phyloP scores from a whole-genome alignment of 306 rosid species.

The Corylus avellana region DNA sequence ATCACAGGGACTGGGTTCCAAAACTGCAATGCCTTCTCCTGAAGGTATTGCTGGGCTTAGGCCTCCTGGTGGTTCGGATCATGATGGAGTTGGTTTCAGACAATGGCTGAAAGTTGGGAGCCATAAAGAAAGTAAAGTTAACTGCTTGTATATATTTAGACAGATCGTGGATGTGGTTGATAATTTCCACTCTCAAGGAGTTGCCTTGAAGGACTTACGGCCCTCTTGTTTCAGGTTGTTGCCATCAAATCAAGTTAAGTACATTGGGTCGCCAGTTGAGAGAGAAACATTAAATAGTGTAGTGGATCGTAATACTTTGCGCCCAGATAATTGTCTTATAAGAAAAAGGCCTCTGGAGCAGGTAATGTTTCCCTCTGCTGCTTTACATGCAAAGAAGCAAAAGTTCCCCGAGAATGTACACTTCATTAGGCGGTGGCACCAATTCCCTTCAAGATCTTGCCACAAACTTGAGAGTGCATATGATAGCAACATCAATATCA shows the following conservation, averaged over 20 bases:
- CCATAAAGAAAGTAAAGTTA: conserved; percentile 55
- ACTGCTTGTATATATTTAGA: conserved; percentile 63
- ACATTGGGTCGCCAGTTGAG: conserved; percentile 50
- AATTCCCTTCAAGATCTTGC: conserved; percentile 40
- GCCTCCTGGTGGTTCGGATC: conserved; percentile 38
- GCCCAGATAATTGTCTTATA: conserved; percentile 35
- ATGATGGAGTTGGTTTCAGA: conserved; percentile 66
- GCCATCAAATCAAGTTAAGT: conserved; percentile 61
- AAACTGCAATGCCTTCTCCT: conserved; percentile 42
- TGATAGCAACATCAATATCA: conserved; percentile 37
- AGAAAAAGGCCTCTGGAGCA: conserved; percentile 59
- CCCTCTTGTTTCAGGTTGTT: conserved; percentile 72
- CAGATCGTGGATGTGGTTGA: conserved; percentile 78
- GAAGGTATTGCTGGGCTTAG: conserved; percentile 27
- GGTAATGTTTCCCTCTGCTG: conserved; percentile 39
- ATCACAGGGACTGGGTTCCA: conserved; percentile 34
- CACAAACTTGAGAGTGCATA: conserved; percentile 36
- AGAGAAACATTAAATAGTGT: conserved; percentile 38
- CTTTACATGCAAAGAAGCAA: conserved; percentile 55
- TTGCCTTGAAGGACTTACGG: conserved; percentile 59
- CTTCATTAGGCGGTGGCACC: conserved; percentile 44
- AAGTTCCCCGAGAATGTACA: conserved; percentile 45
- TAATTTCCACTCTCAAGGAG: conserved; percentile 57
- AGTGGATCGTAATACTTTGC: conserved; percentile 47
- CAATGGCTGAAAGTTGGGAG: conserved; percentile 68